A percentile compares a stretch with the other conserved stretches of the same genome.
Evolutionary conservation across 1,139 yeast species (phyloP).

Genomic region (Candida sp.): DNA sequence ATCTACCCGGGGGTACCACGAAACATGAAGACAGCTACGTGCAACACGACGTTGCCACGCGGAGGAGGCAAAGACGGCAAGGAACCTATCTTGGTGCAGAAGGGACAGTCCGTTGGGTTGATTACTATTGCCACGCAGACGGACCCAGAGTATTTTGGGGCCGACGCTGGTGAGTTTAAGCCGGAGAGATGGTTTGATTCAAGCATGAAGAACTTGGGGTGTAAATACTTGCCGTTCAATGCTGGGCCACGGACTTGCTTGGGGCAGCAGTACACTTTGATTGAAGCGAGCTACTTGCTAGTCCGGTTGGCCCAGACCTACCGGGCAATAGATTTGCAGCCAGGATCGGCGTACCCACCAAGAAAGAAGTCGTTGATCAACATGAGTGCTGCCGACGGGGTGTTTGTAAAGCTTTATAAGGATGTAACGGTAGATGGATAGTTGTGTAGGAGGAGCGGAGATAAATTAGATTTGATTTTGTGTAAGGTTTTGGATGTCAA

Average conservation of each 20-base stretch:
- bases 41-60: conserved; percentile 50
- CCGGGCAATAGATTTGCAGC: background rate
- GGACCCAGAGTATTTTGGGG: conserved; percentile 41
- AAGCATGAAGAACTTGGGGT: conserved; percentile 27
- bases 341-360: conserved; percentile 28
- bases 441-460: too few species aligned
- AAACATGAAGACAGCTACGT: conserved; percentile 46
- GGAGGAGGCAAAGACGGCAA: conserved; percentile 55
- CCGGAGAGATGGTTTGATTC: conserved; percentile 51
- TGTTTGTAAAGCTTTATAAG: conserved; percentile 7
- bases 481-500: too few species aligned
- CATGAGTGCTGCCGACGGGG: conserved; percentile 36
- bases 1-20: conserved; percentile 57
- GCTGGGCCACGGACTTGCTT: conserved; percentile 48
- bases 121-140: conserved; percentile 45
- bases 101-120: conserved; percentile 39
- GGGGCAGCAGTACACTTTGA: conserved; percentile 49
- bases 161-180: conserved; percentile 43
- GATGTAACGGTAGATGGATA: too few species aligned
- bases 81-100: conserved; percentile 43
- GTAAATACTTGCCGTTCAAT: conserved; percentile 47
- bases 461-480: too few species aligned
- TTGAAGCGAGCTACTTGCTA: conserved; percentile 39
- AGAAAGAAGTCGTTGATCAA: conserved; percentile 37
- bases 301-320: conserved; percentile 28